Evolutionary conservation across 352 stramenopile genomes (phyloP), one percentile per base, ranked within the genome.

Genomic region (Pythium plurisporium): DNA sequence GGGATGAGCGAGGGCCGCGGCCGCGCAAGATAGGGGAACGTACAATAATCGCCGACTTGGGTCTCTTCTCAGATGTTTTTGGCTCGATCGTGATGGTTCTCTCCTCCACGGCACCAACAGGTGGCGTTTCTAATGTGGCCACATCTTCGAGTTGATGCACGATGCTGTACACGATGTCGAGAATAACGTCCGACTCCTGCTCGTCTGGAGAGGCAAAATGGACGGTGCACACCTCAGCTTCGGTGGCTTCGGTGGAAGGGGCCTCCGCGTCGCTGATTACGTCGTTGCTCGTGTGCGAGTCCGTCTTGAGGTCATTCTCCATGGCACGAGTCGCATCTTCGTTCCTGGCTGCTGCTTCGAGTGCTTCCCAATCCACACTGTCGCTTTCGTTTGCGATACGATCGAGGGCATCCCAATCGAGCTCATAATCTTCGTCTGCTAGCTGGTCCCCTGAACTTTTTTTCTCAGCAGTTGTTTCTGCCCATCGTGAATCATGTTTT

Each of bases 91-190:
- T 43, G 38, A 57, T 48, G 5, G 37, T 40, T 7, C n/a, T 30
- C 31, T 59, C 52, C 10, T 36, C 37, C 1, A 27, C n/a, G 4
- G 30, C 14, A 15, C 29, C 23, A 41, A 29, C 6, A 22, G 47
- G 34, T 26, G 33, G 12, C n/a, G n/a, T n/a, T n/a, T n/a, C n/a
- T n/a, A n/a, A n/a, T n/a, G n/a, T n/a, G n/a, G n/a, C n/a, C n/a
- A n/a, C n/a, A n/a, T n/a, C n/a, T 22, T 66, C 50, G 17, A 61
- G 49, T 2, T 61, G 20, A 27, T 61, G 37, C 17, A 66, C 19
- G 9, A 65, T 31, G 19, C 43, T 36, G 29, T 59, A 59, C 14
- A 59, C 10, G 11, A 34, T 52, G 25, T 59, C 30, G 1, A 65
- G 42, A 6, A 55, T 30, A 15, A 30, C n/a, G 34, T 53, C 19